Evolutionary conservation across 495 filamentous ascomycete genomes (phyloP).

Genomic region (Sabuloglossum arenarium): DNA sequence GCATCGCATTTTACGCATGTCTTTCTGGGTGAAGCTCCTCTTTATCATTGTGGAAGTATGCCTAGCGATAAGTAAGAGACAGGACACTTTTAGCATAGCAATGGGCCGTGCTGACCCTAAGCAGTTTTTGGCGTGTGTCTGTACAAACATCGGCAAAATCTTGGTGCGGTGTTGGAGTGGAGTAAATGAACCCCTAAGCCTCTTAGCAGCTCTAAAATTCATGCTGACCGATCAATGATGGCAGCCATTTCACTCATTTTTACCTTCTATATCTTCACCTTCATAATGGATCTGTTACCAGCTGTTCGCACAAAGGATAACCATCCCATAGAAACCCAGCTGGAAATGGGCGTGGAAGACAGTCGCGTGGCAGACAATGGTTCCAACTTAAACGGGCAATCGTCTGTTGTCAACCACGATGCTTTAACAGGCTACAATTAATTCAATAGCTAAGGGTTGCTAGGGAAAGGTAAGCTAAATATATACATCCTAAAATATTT

Average conservation of each 20-base stretch:
- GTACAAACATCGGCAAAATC: slow-evolving; percentile 17
- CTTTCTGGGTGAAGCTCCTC: slow-evolving; percentile 25
- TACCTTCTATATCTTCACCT: slow-evolving; percentile 73
- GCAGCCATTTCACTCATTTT: slow-evolving; percentile 67
- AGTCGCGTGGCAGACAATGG: not conserved
- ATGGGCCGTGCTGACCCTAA: not conserved
- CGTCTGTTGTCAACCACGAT: not conserved
- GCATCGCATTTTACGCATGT: slow-evolving; percentile 15
- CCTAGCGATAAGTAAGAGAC: slow-evolving; percentile 15
- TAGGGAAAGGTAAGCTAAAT: not conserved
- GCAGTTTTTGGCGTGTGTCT: slow-evolving; percentile 23
- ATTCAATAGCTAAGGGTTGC: too few species aligned
- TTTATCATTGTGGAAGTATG: slow-evolving; percentile 23
- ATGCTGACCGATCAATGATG: slow-evolving; percentile 3
- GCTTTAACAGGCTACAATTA: too few species aligned
- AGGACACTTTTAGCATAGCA: not conserved
- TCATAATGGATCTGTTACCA: slow-evolving; percentile 71
- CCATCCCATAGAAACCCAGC: slow-evolving; percentile 1
- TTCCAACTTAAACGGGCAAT: not conserved
- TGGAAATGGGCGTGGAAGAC: slow-evolving; percentile 1
- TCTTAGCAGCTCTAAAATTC: not conserved
- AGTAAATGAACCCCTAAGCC: slow-evolving; percentile 12
- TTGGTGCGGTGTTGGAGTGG: slow-evolving; percentile 44
- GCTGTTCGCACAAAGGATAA: slow-evolving; percentile 42
- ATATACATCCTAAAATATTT: not conserved